A percentile compares a stretch with the other conserved stretches of the same genome.
Evolutionary conservation across 192 early-diverging fungal genomes (phyloP).

Genomic region (Lunasporangiospora selenospora): DNA sequence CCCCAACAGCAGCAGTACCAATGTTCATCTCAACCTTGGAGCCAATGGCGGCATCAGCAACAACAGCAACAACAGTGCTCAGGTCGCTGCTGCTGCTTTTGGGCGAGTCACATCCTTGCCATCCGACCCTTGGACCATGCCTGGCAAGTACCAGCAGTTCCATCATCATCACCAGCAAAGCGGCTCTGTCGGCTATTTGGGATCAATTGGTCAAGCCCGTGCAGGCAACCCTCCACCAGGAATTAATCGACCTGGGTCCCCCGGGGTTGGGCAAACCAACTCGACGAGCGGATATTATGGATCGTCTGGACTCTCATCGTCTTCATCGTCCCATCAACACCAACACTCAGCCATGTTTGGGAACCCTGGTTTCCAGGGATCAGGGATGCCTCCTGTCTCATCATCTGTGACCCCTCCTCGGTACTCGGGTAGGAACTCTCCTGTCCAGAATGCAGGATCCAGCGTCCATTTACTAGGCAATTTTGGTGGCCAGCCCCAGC

Average conservation of each 20-base stretch:
- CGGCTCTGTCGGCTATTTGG: conserved; percentile 9
- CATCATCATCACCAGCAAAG: conserved; percentile 11
- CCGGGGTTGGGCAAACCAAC: no score
- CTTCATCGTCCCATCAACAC: no score
- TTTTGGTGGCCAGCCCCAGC: conserved; percentile 10
- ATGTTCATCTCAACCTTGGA: no score
- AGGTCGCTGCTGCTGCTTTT: no score
- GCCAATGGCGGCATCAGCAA: no score
- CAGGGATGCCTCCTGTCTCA: no score
- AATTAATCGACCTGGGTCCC: no score
- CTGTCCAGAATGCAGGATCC: conserved; percentile 11
- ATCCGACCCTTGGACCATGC: conserved; percentile 23
- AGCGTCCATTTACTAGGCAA: conserved; percentile 2
- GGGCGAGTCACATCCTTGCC: conserved; percentile 16
- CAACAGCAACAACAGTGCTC: no score
- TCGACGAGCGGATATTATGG: conserved; percentile 32
- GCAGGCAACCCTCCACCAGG: no score
- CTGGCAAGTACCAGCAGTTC: conserved; percentile 15
- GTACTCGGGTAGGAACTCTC: conserved; percentile 33
- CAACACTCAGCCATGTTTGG: conserved; percentile 13
- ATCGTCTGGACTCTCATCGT: conserved; percentile 11
- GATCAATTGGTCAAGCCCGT: conserved; percentile 36
- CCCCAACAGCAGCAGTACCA: no score
- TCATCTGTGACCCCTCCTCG: conserved; percentile 7
- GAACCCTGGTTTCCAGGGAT: conserved; percentile 17